phyloP scores from a whole-genome alignment of 2,329 filamentous ascomycete genomes.

The Monosporascus sp. region DNA sequence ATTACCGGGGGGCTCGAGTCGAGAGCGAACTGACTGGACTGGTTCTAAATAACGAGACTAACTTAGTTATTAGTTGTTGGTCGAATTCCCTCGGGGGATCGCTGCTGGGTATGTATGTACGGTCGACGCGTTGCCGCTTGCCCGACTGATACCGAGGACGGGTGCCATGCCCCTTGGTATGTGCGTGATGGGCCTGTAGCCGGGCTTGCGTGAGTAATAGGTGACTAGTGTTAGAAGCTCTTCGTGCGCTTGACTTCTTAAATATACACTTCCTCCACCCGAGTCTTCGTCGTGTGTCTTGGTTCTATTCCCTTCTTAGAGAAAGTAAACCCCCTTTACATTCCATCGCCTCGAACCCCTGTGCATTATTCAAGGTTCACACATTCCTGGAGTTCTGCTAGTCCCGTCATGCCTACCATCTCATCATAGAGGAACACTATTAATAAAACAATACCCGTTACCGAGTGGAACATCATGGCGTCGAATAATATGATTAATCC shows the following conservation, averaged over 20 bases:
- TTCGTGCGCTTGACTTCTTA: background rate
- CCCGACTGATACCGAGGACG: background rate
- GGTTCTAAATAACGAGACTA: no score
- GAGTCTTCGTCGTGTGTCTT: background rate
- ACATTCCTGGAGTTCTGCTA: no score
- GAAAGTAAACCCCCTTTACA: background rate
- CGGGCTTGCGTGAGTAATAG: background rate
- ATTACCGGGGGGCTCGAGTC: no score
- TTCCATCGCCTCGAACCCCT: background rate
- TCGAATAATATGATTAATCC: conserved; percentile 57
- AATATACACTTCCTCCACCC: background rate
- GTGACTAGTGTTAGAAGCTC: background rate
- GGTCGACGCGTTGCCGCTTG: background rate
- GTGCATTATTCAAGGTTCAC: no score
- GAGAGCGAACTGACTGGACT: no score
- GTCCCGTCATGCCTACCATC: background rate
- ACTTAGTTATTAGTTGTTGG: no score
- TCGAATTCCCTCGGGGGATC: no score
- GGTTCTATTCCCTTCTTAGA: background rate
- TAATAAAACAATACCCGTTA: conserved; percentile 8
- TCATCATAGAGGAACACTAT: conserved; percentile 1
- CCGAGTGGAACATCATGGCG: conserved; percentile 41
- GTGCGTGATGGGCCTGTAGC: background rate
- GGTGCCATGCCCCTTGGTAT: background rate
- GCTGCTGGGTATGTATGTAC: background rate